A percentile compares a stretch with the other conserved stretches of the same genome.
These are phyloP conservation scores for Boletus rex-veris DNA, from an alignment of 768 basidiomycete species.

Conservation along the genomic window DNA sequence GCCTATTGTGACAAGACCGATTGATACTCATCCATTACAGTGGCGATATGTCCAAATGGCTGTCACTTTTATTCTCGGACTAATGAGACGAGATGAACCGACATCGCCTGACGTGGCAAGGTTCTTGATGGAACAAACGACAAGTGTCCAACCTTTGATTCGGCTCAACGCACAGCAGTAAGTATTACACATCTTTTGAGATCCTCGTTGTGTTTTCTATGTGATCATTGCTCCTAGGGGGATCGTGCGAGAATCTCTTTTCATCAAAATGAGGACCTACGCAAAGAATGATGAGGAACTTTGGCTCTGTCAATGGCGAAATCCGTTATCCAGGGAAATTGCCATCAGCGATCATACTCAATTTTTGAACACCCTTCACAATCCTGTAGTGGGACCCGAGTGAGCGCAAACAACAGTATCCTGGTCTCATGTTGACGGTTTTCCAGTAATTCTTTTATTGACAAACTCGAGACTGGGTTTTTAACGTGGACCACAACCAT, in stretches of 20 bases:
- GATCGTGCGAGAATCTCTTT: conserved; percentile 59
- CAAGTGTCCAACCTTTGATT: conserved; percentile 70
- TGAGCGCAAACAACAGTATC: conserved; percentile 18
- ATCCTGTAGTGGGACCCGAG: conserved; percentile 37
- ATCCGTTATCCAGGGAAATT: conserved; percentile 52
- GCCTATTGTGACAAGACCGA: background rate
- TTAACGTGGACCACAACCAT: conserved; percentile 65
- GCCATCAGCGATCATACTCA: conserved; percentile 43
- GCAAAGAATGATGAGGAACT: conserved; percentile 59
- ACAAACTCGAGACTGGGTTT: conserved; percentile 78
- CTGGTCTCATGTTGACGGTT: background rate
- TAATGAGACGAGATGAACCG: conserved; percentile 61
- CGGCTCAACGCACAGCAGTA: conserved; percentile 65
- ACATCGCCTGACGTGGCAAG: conserved; percentile 50
- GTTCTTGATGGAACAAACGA: conserved; percentile 63
- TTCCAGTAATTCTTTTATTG: conserved; percentile 52
- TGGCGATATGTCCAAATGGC: conserved; percentile 83
- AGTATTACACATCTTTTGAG: conserved; percentile 5
- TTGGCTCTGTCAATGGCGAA: conserved; percentile 72
- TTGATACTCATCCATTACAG: conserved; percentile 36
- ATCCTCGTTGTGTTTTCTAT: background rate
- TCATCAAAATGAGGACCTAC: conserved; percentile 75
- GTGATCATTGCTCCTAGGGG: conserved; percentile 41
- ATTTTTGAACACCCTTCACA: conserved; percentile 48
- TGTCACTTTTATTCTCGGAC: conserved; percentile 52